These are phyloP conservation scores for Salvia sclarea DNA, from an alignment of 305 asterid species.

Conservation along the genomic window DNA sequence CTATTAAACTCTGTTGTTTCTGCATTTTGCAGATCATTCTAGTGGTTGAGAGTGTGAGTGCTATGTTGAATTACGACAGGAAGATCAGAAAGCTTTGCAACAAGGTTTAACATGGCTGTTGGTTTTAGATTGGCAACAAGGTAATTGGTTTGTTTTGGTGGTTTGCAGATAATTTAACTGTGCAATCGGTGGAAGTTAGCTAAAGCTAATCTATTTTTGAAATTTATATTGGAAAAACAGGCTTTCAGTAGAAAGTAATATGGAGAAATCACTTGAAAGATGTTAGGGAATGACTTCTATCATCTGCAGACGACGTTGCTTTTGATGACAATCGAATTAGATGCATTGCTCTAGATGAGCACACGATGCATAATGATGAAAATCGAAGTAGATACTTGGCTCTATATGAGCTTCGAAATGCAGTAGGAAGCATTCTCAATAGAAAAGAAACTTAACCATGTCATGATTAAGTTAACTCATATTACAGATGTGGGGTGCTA, in stretches of 20 bases:
- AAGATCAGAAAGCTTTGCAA: constrained; percentile 60
- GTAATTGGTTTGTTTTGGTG: constrained; percentile 21
- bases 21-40: constrained; percentile 60
- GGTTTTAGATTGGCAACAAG: constrained; percentile 13
- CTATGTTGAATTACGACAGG: constrained; percentile 86
- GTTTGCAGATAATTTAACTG: constrained; percentile 14
- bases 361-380: no score
- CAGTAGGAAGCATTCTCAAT: background rate
- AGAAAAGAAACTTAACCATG: background rate
- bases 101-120: constrained; percentile 34
- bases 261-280: background rate
- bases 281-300: background rate
- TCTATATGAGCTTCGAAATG: background rate
- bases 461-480: no score
- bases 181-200: constrained; percentile 21
- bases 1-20: constrained; percentile 3
- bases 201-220: background rate
- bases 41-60: constrained; percentile 82
- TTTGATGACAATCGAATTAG: constrained; percentile 4
- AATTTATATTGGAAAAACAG: background rate
- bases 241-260: background rate
- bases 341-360: constrained; percentile 1
- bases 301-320: background rate
- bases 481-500: no score
- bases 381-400: background rate